Conservation (phyloP, 805 yeast species). For the Tetrapisispora pingtungensis region DNA sequence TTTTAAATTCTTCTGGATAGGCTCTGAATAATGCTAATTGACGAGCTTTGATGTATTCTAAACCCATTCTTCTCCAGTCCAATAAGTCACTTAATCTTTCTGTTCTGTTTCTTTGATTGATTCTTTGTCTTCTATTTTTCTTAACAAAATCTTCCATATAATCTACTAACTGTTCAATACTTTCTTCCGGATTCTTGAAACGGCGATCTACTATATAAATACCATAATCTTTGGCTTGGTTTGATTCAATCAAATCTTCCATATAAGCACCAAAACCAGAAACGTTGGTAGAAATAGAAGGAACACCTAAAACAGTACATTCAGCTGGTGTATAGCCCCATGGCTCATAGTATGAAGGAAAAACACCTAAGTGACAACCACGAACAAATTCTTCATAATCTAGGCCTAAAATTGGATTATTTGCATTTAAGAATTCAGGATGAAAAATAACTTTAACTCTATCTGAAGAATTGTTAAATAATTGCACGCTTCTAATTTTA, state of each 20-base stretch:
- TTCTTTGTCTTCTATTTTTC: slow-evolving; percentile 92
- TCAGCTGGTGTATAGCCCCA: slow-evolving; percentile 99
- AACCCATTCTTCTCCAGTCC: slow-evolving; percentile 98
- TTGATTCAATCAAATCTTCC: slow-evolving; percentile 91
- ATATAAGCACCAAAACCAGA: slow-evolving; percentile 97
- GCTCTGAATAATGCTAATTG: slow-evolving; percentile 87
- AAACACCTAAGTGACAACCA: slow-evolving; percentile 96
- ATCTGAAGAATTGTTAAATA: slow-evolving; percentile 83
- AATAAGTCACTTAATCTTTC: slow-evolving; percentile 85
- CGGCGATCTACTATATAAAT: slow-evolving; percentile 94
- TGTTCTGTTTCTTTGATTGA: slow-evolving; percentile 94
- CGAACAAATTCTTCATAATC: slow-evolving; percentile 97
- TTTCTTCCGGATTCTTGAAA: slow-evolving; percentile 83
- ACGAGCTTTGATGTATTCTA: slow-evolving; percentile 94
- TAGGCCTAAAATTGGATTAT: slow-evolving; percentile 83
- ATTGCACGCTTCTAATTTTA: slow-evolving; percentile 82
- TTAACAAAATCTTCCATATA: slow-evolving; percentile 82
- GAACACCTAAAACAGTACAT: slow-evolving; percentile 99
- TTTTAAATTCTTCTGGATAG: slow-evolving; percentile 71
- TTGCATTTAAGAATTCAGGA: slow-evolving; percentile 91
- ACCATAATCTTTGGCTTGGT: slow-evolving; percentile 79
- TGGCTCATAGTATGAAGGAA: slow-evolving; percentile 97
- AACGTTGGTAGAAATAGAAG: slow-evolving; percentile 92
- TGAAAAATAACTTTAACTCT: slow-evolving; percentile 93
- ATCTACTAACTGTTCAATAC: slow-evolving; percentile 79